Base-by-base conservation (phyloP, 1,284 basidiomycete species). In the Ganoderma lingzhi region DNA sequence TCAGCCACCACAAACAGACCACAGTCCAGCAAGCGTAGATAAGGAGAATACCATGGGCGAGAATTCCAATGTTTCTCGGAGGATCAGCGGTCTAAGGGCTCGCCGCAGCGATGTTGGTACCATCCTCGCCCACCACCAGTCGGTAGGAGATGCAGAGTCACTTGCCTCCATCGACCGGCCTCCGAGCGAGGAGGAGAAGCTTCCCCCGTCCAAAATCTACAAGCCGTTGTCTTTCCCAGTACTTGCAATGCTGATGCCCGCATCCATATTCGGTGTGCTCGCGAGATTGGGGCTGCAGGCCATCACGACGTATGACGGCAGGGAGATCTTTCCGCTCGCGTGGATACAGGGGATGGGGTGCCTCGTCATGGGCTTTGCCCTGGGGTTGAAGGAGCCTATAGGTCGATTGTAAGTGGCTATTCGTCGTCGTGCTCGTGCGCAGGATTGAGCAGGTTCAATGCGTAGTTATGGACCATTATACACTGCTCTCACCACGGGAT, bases 331-430 rank as follows among this genome's bases (percentile, higher is more conserved):
- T 75, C 87, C 95, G 1, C 83, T 98, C 41, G 89, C 94, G 1
- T 99, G 97, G 86, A 87, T 91, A 0, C 97, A 99, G 80, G 92
- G 91, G 0, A 83, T 93, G 0, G 98, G 98, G 2, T 99, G 97
- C 80, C 85, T 97, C 58, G 83, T 98, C 62, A 99, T 99, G 96
- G 97, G 97, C 1, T 82, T 95, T 69, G 86, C 86, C 3, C 76
- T 95, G 17, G 87, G 85, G 5, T 78, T 92, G 73, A 95, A 93
- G 80, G 87, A 89, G 60, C 87, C 92, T 14, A 84, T 97, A 3
- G 87, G 88, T 58, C 82, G 84, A 76, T 92, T 92, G 96, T 97
- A 78, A 80, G 93, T 86, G 10, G 17, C 41, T 8, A 2, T 32
- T n/a, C 37, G 59, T 19, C 10, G n/a, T 39, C n/a, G 19, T 19